Percentiles rank a stretch among this genome's conserved stretches.
phyloP scores from a whole-genome alignment of 1,139 yeast genomes.

The Yamadazyma songkhlaensis region DNA sequence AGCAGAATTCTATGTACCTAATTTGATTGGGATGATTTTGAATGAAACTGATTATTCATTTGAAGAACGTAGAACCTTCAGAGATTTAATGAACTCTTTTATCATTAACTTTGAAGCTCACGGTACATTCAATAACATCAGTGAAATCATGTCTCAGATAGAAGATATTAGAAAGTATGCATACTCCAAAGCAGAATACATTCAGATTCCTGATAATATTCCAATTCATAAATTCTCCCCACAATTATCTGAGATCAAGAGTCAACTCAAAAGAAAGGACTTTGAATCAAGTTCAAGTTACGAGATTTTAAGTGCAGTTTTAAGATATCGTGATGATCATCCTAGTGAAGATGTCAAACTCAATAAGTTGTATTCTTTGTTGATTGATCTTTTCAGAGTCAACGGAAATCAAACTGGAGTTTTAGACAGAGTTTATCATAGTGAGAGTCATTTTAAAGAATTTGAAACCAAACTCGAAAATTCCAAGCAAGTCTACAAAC shows the following conservation, averaged over 20 bases:
- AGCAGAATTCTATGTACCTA: constrained; percentile 3
- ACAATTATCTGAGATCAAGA: constrained; percentile 27
- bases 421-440: constrained; percentile 30
- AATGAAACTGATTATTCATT: background rate
- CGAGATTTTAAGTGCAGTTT: background rate
- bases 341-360: constrained; percentile 1
- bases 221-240: constrained; percentile 29
- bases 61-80: background rate
- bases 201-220: constrained; percentile 39
- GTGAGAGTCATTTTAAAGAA: constrained; percentile 22
- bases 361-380: constrained; percentile 8
- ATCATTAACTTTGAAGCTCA: background rate
- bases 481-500: constrained; percentile 20
- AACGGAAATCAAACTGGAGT: constrained; percentile 33
- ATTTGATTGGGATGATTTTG: constrained; percentile 1
- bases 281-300: background rate
- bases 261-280: constrained; percentile 16
- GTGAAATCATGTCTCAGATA: background rate
- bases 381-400: constrained; percentile 21
- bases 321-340: background rate
- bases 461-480: constrained; percentile 13
- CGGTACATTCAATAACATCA: background rate
- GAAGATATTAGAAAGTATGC: background rate
- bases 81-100: background rate
- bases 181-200: constrained; percentile 16